Evolutionary conservation across 1,139 yeast species (phyloP), one percentile per base, ranked within the genome.

Genomic region (Scheffersomyces cryptocercus): DNA sequence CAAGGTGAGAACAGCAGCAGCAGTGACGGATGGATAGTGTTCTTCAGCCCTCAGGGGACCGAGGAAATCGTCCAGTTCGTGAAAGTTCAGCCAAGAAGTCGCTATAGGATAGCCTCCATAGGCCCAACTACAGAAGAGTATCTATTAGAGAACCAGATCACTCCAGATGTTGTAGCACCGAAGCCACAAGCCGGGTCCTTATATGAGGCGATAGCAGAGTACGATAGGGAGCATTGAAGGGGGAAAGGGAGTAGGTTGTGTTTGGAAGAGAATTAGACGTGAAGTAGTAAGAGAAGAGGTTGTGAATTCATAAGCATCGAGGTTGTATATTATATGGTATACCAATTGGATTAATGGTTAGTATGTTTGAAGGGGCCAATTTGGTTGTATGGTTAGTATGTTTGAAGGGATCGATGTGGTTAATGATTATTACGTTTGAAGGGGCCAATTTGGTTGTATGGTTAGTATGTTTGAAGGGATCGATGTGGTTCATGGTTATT

Each of bases 31-130:
- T 87, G 96, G 95, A 69, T 90, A 5, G 85, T 90, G 0, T 87
- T 93, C 49, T 93, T 91, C 63, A 88, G 97, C 50, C 96, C 97
- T 0, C 96, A 93, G 51, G 97, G 96, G 0, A 85, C 96, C 0
- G 78, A 76, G 35, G 69, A 64, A 1, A 84, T 88, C 6, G 78
- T 87, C 2, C 67, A 75, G 10, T 69, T 70, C 50, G 51, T 84
- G 36, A 65, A 61, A 36, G 44, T 52, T 3, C 43, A 52, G 3
- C 48, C 47, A 8, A 49, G 52, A 0, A 46, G 51, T 35, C 47
- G 53, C 0, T 64, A 73, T 40, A 75, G 73, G 43, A 70, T 90
- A 14, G 97, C 95, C 0, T 82, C 91, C 4, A 93, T 93, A 48
- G 99, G 99, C 0, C 98, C 98, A 1, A 91, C 98, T 0, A 93